Evolutionary conservation across 2,329 filamentous ascomycete species (phyloP).

Genomic region (Colletotrichum gloeosporioides): DNA sequence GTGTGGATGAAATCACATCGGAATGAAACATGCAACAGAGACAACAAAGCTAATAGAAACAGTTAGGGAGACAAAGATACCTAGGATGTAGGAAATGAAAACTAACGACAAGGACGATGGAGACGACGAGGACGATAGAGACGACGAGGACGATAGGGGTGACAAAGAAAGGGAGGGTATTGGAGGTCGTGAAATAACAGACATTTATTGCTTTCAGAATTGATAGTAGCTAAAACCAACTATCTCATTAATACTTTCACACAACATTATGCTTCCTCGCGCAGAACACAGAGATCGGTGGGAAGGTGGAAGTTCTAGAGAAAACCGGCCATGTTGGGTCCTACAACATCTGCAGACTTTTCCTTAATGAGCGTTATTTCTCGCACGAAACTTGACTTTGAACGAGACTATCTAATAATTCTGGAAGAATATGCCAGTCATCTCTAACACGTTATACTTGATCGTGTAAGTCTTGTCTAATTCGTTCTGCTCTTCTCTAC

Average conservation of each 20-base stretch:
- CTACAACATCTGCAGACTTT: background rate
- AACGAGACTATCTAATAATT: fast-evolving
- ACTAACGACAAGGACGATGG: too few species aligned
- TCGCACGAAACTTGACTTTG: fast-evolving
- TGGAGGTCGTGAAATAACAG: too few species aligned
- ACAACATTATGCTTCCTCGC: background rate
- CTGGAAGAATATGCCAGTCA: background rate
- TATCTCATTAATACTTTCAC: background rate
- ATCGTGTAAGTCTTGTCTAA: background rate
- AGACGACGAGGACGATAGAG: too few species aligned
- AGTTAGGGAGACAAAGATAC: too few species aligned
- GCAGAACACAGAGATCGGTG: background rate
- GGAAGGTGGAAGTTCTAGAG: background rate
- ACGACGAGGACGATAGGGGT: too few species aligned
- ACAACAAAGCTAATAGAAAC: background rate
- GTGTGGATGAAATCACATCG: background rate
- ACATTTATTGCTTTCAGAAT: too few species aligned
- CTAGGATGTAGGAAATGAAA: too few species aligned
- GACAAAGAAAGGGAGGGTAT: too few species aligned
- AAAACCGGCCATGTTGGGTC: background rate
- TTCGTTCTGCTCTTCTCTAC: background rate
- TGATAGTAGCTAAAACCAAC: too few species aligned
- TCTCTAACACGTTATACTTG: fast-evolving
- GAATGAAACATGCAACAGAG: background rate
- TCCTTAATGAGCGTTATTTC: too few species aligned